These are phyloP conservation scores for Penicillium italicum DNA, from an alignment of 2,329 filamentous ascomycete genomes.

Conservation along the genomic window DNA sequence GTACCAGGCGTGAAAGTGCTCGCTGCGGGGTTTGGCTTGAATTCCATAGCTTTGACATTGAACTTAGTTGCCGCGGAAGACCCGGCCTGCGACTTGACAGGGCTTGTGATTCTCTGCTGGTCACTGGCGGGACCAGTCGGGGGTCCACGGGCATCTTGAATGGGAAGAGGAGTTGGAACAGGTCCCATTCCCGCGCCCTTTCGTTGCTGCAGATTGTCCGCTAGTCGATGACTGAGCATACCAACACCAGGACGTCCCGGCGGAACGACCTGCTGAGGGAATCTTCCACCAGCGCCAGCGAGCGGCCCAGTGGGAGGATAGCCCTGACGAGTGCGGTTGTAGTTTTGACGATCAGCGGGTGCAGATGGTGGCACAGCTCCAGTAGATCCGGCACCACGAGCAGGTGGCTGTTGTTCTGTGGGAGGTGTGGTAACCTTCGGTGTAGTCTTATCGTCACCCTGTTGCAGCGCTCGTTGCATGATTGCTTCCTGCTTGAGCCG, in stretches of 20 bases:
- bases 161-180: constrained; percentile 55
- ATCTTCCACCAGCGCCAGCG: constrained; percentile 39
- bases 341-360: constrained; percentile 48
- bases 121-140: constrained; percentile 68
- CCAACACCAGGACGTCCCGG: constrained; percentile 43
- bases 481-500: constrained; percentile 92
- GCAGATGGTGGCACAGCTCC: constrained; percentile 35
- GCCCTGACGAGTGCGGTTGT: constrained; percentile 46
- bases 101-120: constrained; percentile 46
- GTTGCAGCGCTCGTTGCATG: constrained; percentile 77
- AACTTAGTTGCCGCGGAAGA: constrained; percentile 54
- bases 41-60: constrained; percentile 67
- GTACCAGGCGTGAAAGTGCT: constrained; percentile 74
- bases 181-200: constrained; percentile 41
- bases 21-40: constrained; percentile 79
- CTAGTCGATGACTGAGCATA: constrained; percentile 50
- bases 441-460: constrained; percentile 58
- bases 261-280: constrained; percentile 44
- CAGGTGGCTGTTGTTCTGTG: constrained; percentile 53
- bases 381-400: constrained; percentile 44
- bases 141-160: constrained; percentile 65
- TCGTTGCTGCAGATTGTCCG: constrained; percentile 52
- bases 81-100: constrained; percentile 49
- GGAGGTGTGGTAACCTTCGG: constrained; percentile 44
- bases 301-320: constrained; percentile 48